phyloP scores from a whole-genome alignment of 176 grass and related monocot species.

The Bothriochloa decipiens region DNA sequence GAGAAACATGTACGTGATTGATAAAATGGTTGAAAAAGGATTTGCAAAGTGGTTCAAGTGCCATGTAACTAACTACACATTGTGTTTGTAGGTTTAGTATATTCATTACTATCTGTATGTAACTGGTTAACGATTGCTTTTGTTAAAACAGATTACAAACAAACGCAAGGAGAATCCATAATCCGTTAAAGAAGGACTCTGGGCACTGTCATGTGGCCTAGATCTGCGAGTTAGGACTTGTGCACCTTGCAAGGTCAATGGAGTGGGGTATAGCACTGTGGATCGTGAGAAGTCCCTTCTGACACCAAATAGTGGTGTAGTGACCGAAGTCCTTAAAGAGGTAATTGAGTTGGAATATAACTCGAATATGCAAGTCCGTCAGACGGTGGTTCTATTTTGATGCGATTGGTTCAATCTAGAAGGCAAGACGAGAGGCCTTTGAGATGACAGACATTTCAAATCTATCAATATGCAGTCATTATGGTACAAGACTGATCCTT shows the following conservation, averaged over 20 bases:
- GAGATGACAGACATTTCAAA: not conserved
- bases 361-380: not conserved
- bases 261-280: not conserved
- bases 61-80: not conserved
- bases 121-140: not conserved
- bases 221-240: no score
- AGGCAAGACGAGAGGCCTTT: not conserved
- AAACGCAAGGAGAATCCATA: no score
- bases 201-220: no score
- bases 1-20: not conserved
- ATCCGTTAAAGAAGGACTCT: no score
- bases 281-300: not conserved
- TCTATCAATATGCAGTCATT: no score
- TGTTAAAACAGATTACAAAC: no score
- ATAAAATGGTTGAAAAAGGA: not conserved
- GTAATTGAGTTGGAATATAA: not conserved
- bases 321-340: not conserved
- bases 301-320: not conserved
- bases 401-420: not conserved
- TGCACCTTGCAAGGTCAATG: no score
- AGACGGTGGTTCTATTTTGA: not conserved
- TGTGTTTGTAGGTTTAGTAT: not conserved
- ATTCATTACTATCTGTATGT: not conserved
- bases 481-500: no score
- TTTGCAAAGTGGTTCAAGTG: not conserved